These are phyloP conservation scores for Pistacia vera DNA, from an alignment of 345 rosid genomes.

Conservation along the genomic window DNA sequence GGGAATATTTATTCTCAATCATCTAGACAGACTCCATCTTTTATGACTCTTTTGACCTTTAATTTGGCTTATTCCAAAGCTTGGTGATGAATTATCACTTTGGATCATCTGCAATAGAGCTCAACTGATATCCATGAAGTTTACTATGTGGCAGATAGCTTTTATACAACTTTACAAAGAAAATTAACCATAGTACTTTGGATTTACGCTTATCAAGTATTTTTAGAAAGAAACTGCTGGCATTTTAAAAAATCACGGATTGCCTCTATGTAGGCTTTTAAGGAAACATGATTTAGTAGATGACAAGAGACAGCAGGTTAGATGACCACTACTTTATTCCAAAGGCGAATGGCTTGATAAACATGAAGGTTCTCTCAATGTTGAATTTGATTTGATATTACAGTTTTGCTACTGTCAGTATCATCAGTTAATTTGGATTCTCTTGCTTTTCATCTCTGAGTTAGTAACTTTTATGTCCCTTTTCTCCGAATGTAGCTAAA, in stretches of 20 bases:
- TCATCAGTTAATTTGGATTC: not conserved
- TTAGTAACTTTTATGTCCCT: not conserved
- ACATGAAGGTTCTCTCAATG: not conserved
- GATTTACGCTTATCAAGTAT: not conserved
- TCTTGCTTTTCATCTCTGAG: not conserved
- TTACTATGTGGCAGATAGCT: not conserved
- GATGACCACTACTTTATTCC: not conserved
- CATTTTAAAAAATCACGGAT: not conserved
- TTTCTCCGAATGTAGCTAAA: conserved; percentile 3
- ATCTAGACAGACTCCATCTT: not conserved
- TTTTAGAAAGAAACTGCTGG: not conserved
- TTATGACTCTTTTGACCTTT: not conserved
- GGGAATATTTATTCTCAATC: not conserved
- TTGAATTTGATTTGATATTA: not conserved
- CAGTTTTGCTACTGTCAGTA: not conserved
- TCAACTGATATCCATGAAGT: not conserved
- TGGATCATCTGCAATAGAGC: conserved; percentile 9
- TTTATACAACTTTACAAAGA: not conserved
- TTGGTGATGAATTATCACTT: not conserved
- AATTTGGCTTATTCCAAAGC: not conserved
- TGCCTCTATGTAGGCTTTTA: not conserved
- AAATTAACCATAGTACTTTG: not conserved
- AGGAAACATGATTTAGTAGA: not conserved
- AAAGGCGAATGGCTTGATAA: not conserved
- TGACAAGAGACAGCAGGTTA: not conserved